These are phyloP conservation scores for Sporothrix euskadiensis DNA, from an alignment of 2,329 filamentous ascomycete species.

Conservation along the genomic window DNA sequence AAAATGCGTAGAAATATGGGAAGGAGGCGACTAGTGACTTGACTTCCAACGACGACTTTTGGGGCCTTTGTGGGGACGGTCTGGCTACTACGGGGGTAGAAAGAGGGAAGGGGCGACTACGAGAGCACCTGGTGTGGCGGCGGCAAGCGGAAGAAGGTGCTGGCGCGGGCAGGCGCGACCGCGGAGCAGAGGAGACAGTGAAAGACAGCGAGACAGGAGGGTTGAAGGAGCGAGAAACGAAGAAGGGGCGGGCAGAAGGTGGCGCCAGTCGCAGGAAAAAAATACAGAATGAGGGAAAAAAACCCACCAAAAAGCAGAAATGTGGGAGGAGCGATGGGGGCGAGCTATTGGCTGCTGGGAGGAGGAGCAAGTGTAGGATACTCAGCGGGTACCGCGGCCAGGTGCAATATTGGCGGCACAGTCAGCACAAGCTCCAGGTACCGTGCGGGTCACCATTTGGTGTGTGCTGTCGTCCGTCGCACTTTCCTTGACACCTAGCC, in stretches of 20 bases:
- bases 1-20: slow-evolving; percentile 23
- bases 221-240: neutral
- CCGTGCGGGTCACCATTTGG: slow-evolving; percentile 8
- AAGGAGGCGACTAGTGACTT: slow-evolving; percentile 28
- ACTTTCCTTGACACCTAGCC: neutral
- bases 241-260: slow-evolving; percentile 5
- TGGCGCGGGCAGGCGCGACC: slow-evolving; percentile 6
- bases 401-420: neutral
- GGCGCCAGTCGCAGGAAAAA: slow-evolving; percentile 10
- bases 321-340: neutral
- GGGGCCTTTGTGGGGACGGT: slow-evolving; percentile 23
- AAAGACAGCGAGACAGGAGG: neutral
- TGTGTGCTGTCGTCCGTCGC: slow-evolving; percentile 14
- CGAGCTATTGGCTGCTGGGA: neutral
- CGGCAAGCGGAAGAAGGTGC: slow-evolving; percentile 20
- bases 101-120: slow-evolving; percentile 16
- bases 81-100: slow-evolving; percentile 12
- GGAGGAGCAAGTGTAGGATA: neutral
- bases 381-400: slow-evolving; percentile 17
- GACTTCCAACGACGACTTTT: neutral
- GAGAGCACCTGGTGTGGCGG: neutral
- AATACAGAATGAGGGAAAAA: neutral
- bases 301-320: neutral
- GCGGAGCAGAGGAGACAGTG: neutral
- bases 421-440: neutral